phyloP scores from a whole-genome alignment of 768 basidiomycete genomes.

The Crepidotus variabilis region DNA sequence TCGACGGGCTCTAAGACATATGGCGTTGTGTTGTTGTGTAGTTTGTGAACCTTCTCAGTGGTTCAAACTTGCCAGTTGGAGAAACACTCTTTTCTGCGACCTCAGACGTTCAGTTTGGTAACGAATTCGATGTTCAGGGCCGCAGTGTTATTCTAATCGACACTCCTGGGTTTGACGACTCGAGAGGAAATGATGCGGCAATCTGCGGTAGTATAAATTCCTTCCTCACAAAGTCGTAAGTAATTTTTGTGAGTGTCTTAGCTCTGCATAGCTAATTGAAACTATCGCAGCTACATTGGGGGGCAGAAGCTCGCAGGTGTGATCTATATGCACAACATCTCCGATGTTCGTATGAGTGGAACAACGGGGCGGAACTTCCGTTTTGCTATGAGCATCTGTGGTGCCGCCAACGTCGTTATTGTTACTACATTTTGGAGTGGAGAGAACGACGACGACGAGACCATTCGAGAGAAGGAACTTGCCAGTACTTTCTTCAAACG shows the following conservation, averaged over 20 bases:
- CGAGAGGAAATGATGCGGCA: slow-evolving; percentile 41
- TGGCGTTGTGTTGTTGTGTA: slow-evolving; percentile 12
- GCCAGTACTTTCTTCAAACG: slow-evolving; percentile 47
- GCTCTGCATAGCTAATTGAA: neutral
- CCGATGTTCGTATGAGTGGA: slow-evolving; percentile 47
- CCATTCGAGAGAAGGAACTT: slow-evolving; percentile 46
- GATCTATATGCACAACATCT: slow-evolving; percentile 54
- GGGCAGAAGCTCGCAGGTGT: slow-evolving; percentile 43
- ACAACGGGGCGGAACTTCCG: slow-evolving; percentile 47
- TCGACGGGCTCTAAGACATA: neutral
- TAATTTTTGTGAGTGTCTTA: neutral
- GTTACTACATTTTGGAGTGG: slow-evolving; percentile 54
- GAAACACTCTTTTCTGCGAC: slow-evolving; percentile 22
- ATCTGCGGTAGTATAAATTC: slow-evolving; percentile 47
- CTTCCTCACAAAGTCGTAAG: slow-evolving; percentile 32
- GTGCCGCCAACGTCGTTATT: slow-evolving; percentile 48
- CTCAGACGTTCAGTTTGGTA: neutral
- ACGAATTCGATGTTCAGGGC: slow-evolving; percentile 36
- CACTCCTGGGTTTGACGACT: slow-evolving; percentile 61
- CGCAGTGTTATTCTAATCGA: slow-evolving; percentile 45
- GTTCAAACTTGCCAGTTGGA: slow-evolving; percentile 43
- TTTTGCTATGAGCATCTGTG: slow-evolving; percentile 51
- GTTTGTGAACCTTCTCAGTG: slow-evolving; percentile 55
- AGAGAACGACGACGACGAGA: slow-evolving; percentile 23
- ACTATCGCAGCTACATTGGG: slow-evolving; percentile 20